Evolutionary conservation across 306 rosid genomes (phyloP).

Genomic region (Lotus japonicus): DNA sequence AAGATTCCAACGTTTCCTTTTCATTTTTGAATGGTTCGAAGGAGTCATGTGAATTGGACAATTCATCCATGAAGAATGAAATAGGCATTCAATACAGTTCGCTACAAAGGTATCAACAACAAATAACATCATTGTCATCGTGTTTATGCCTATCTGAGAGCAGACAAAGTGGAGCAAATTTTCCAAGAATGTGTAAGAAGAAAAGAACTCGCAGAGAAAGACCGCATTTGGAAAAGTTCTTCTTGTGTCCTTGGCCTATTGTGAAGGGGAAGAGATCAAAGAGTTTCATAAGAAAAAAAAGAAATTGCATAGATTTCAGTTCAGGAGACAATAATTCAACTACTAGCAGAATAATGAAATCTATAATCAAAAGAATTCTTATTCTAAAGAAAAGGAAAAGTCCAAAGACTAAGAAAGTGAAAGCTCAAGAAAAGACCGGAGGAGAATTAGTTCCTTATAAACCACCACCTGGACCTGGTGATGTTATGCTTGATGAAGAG

Average conservation of each 20-base stretch:
- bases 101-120: neutral
- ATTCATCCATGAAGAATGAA: neutral
- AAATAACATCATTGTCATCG: neutral
- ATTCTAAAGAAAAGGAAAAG: neutral
- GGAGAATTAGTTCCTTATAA: slow-evolving; percentile 9
- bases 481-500: slow-evolving; percentile 18
- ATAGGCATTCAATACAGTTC: neutral
- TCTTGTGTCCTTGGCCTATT: neutral
- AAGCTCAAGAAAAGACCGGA: neutral
- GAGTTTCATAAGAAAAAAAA: neutral
- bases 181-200: slow-evolving; percentile 2
- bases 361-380: neutral
- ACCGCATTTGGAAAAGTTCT: neutral
- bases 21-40: neutral
- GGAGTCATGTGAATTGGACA: neutral
- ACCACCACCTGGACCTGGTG: neutral
- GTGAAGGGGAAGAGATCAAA: slow-evolving; percentile 18
- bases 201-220: neutral
- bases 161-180: neutral
- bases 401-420: neutral
- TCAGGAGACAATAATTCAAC: neutral
- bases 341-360: neutral
- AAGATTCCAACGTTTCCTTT: neutral
- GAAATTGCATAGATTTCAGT: neutral
- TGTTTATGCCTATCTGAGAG: neutral